Base-by-base conservation (phyloP, 2,329 filamentous ascomycete species). In the Colletotrichum phormii region DNA sequence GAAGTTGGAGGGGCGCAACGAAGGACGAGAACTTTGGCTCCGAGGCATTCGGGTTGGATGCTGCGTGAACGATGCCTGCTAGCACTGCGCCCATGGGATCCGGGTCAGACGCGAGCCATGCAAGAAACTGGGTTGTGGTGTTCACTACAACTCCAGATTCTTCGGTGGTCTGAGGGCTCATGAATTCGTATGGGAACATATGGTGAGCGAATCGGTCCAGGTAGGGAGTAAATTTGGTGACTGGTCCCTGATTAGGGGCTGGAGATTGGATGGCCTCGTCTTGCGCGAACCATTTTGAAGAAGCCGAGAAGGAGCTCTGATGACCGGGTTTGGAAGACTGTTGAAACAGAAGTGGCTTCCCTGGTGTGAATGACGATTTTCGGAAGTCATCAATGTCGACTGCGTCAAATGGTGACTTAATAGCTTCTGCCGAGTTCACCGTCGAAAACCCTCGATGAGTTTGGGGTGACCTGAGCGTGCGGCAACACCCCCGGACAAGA, bases 1-100 rank as follows among this genome's bases (percentile, higher is more conserved):
- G 89, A 42, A 96, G 86, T 49, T 84, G 84, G 0, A 97, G 82
- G 0, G 91, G 89, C 1, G 90, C 90, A 31, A 89, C 78, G 58
- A 93, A 85, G 62, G 88, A 88, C 33, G 85, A 86, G 78, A 91
- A 94, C 35, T 77, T 81, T 62, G 81, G 75, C 8, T 64, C 64
- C 2, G 60, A 55, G 2, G 80, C 76, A 42, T 73, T 51, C 5
- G 71, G 67, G 42, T 75, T 69, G 11, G 82, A 60, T 5, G 80
- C 77, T 11, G 76, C 73, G 55, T 78, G 74, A 74, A 82, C 76
- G 13, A 81, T 80, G 24, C 76, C 77, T 6, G 80, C 78, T 31
- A 84, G 70, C 15, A 80, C 74, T 42, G 77, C 78, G 49, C 83
- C 81, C 18, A 75, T 75, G 31, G 76, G 61, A 18, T 80, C 77